Base-by-base conservation (phyloP, 768 basidiomycete genomes). In the Suillus brevipes region DNA sequence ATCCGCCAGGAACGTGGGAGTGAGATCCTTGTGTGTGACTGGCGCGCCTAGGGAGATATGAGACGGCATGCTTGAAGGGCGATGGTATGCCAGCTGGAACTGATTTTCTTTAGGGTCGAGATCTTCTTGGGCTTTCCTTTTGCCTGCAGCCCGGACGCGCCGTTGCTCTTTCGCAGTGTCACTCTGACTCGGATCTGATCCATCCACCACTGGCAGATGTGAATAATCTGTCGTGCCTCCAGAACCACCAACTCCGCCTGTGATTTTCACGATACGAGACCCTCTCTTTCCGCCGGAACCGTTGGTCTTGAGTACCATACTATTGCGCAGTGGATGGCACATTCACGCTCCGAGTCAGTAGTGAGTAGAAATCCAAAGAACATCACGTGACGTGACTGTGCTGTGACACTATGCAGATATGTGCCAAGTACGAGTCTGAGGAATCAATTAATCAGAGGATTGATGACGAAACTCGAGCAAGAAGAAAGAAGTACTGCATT, bases 341-440 rank as follows among this genome's bases (percentile, higher is more conserved):
- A 36, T 6, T 36, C 36, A 36, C 1, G 36, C 6, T 38, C 31
- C 31, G 31, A 2, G 31, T 3, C 31, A 31, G 31, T 31, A 31
- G 38, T 13, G n/a, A n/a, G n/a, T n/a, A n/a, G n/a, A 40, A 59
- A 59, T 16, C 36, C 57, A 42, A 59, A 28, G 57, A 59, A 38
- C 57, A 59, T 59, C 36, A 59, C 57, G 18, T 59, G 57, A 20
- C 38, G 57, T 59, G 57, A 59, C 36, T 23, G 36, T 13, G 57
- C 57, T 40, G 57, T 59, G 57, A 59, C 37, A 25, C 57, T 40
- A 37, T 37, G 6, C 57, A 23, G 57, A 31, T 59, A 59, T 31
- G 31, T 31, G 31, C 31, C 31, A n/a, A 31, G 31, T 5, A 31
- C 31, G 5, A 31, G 31, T 31, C 31, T 31, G 31, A 31, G 31